Evolutionary conservation across 192 early-diverging fungal genomes (phyloP).

Genomic region (Backusella morwellensis): DNA sequence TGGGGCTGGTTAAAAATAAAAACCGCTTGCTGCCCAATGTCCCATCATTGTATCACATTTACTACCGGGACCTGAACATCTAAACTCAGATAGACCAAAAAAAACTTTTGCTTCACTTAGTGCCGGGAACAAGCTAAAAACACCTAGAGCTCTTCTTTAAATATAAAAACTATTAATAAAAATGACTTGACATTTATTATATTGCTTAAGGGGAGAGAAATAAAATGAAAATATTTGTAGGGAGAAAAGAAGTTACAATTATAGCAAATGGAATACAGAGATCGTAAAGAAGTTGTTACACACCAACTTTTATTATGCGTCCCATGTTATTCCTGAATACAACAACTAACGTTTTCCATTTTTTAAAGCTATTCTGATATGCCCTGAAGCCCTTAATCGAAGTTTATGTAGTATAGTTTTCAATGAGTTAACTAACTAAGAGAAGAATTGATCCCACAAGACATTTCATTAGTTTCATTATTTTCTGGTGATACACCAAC

Average conservation of each 20-base stretch:
- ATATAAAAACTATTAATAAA: neutral
- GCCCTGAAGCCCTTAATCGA: neutral
- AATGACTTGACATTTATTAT: neutral
- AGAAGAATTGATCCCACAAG: neutral
- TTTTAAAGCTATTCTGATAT: neutral
- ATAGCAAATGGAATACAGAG: neutral
- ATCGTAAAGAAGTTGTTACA: neutral
- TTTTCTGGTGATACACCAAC: too few species aligned
- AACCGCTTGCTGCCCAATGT: neutral
- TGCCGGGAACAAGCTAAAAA: too few species aligned
- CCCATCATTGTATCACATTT: neutral
- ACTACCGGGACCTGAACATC: neutral
- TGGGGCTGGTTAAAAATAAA: slow-evolving; percentile 1
- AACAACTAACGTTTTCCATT: neutral
- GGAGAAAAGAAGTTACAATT: neutral
- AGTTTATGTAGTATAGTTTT: neutral
- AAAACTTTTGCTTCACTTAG: neutral
- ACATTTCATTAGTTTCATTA: too few species aligned
- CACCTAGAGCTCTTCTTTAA: neutral
- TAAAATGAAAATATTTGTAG: neutral
- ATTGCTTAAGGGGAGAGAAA: neutral
- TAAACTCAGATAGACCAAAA: slow-evolving; percentile 4
- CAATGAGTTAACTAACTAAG: neutral
- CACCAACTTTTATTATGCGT: neutral
- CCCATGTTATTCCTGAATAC: neutral